A percentile compares a stretch with the other conserved stretches of the same genome.
phyloP scores from a whole-genome alignment of 331 rosid genomes.

The Telfairia occidentalis region DNA sequence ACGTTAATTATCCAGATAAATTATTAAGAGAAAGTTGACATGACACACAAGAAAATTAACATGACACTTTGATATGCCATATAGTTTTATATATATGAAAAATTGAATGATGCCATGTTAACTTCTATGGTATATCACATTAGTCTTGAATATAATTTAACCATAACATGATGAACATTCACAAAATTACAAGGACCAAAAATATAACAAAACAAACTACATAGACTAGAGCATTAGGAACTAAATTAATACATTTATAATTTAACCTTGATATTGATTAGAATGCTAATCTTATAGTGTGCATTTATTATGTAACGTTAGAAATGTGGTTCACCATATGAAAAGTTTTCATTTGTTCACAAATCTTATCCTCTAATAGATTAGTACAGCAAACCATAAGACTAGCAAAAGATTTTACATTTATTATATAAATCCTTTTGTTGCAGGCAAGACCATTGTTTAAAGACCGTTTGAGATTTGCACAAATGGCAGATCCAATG shows the following conservation, averaged over 20 bases:
- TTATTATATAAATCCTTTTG: not conserved
- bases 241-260: not conserved
- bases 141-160: not conserved
- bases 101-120: not conserved
- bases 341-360: no score
- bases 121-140: not conserved
- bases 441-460: conserved; percentile 83
- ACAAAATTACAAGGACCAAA: not conserved
- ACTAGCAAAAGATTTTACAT: not conserved
- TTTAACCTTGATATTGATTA: no score
- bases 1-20: not conserved
- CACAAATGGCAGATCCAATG: conserved; percentile 85
- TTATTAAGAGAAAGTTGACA: not conserved
- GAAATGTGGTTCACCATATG: not conserved
- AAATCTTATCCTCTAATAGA: not conserved
- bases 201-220: not conserved
- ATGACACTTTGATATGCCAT: not conserved
- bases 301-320: not conserved
- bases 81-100: not conserved
- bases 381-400: not conserved
- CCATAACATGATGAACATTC: not conserved
- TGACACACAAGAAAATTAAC: not conserved
- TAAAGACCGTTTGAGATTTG: conserved; percentile 58
- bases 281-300: not conserved
- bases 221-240: not conserved